phyloP scores from a whole-genome alignment of 805 yeast species.

The Candida orba region DNA sequence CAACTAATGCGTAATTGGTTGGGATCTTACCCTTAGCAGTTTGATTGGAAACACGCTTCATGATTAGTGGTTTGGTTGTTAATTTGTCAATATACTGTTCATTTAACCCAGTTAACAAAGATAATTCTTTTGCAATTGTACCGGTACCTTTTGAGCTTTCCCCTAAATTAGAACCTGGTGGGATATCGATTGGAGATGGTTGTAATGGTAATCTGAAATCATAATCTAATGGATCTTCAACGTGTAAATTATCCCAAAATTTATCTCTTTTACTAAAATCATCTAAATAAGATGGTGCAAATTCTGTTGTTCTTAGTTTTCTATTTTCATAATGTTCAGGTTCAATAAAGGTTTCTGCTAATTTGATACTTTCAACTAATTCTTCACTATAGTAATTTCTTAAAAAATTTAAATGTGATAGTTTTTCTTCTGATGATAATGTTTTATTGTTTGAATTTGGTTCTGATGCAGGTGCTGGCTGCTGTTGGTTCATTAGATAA shows the following conservation, averaged over 20 bases:
- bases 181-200: constrained; percentile 45
- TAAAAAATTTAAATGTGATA: constrained; percentile 31
- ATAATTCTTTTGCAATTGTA: constrained; percentile 43
- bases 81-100: constrained; percentile 53
- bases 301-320: constrained; percentile 34
- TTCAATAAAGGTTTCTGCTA: constrained; percentile 68
- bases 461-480: neutral
- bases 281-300: constrained; percentile 64
- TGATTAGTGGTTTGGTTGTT: constrained; percentile 56
- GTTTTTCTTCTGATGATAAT: constrained; percentile 12
- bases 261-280: constrained; percentile 69
- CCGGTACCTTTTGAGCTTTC: constrained; percentile 15
- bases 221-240: constrained; percentile 43
- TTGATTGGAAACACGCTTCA: constrained; percentile 83
- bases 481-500: constrained; percentile 3
- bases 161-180: constrained; percentile 38
- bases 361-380: constrained; percentile 69
- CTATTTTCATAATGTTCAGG: constrained; percentile 52
- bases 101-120: constrained; percentile 60
- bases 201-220: constrained; percentile 49
- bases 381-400: constrained; percentile 77
- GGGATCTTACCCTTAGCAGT: constrained; percentile 88
- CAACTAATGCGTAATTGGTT: constrained; percentile 73
- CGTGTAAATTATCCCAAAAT: constrained; percentile 59
- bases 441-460: neutral